phyloP scores from a whole-genome alignment of 2,329 filamentous ascomycete genomes.

The Macrophomina pseudophaseolina region DNA sequence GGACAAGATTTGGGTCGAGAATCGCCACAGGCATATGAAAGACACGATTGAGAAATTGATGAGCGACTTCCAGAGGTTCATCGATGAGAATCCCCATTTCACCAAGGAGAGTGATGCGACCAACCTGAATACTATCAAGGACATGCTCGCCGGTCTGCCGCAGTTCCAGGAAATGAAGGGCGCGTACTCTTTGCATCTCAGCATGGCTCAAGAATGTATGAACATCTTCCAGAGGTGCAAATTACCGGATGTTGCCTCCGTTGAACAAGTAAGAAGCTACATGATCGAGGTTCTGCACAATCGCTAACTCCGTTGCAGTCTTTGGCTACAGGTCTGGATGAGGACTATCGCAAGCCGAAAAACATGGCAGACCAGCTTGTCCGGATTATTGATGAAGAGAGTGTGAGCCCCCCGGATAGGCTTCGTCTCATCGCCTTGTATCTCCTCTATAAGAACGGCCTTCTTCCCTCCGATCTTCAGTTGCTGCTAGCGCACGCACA shows the following conservation, averaged over 20 bases:
- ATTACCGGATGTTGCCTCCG: constrained; percentile 81
- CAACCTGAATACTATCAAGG: constrained; percentile 88
- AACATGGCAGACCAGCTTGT: constrained; percentile 85
- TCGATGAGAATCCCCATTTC: constrained; percentile 90
- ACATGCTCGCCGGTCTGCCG: constrained; percentile 93
- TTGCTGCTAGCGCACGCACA: constrained; percentile 83
- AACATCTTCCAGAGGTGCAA: constrained; percentile 86
- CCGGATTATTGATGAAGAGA: constrained; percentile 84
- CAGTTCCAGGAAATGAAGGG: constrained; percentile 97
- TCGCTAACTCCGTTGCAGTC: constrained; percentile 52
- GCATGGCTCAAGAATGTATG: constrained; percentile 98
- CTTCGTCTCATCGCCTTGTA: constrained; percentile 86
- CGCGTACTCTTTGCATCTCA: constrained; percentile 89
- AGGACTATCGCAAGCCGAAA: constrained; percentile 90
- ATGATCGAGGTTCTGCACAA: no score
- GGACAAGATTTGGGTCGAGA: constrained; percentile 94
- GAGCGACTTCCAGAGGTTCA: constrained; percentile 89
- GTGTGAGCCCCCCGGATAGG: constrained; percentile 73
- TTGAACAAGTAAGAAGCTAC: constrained; percentile 70
- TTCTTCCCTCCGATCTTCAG: constrained; percentile 81
- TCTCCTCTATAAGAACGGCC: constrained; percentile 81
- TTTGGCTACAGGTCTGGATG: constrained; percentile 88
- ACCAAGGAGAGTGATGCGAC: constrained; percentile 73
- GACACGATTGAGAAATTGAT: constrained; percentile 94
- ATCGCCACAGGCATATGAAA: constrained; percentile 96